phyloP scores from a whole-genome alignment of 106 monocot genomes.

The Allium cepa region DNA sequence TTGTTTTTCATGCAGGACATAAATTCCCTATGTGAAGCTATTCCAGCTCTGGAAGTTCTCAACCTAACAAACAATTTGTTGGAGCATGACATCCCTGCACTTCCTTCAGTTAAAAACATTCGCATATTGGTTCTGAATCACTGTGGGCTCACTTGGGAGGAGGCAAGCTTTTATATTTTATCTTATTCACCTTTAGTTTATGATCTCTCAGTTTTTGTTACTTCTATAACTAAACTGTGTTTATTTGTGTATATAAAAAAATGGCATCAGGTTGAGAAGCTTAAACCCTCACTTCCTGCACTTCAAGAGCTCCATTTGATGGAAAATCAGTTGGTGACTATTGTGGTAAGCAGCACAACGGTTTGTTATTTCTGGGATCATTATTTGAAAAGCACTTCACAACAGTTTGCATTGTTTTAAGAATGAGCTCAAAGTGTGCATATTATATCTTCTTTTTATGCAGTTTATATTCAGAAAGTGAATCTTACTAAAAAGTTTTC shows the following conservation, averaged over 20 bases:
- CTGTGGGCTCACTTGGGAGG: conserved; percentile 73
- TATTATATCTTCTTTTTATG: background rate
- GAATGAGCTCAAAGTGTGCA: background rate
- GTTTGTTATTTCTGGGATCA: conserved; percentile 8
- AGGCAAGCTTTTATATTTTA: conserved; percentile 29
- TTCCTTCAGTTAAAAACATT: conserved; percentile 46
- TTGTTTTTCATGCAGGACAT: conserved; percentile 61
- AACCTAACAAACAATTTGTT: conserved; percentile 64
- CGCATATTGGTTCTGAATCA: conserved; percentile 81
- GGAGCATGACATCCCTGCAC: conserved; percentile 26
- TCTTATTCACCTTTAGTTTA: background rate
- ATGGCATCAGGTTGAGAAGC: conserved; percentile 67
- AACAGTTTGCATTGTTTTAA: too few relatives aligned
- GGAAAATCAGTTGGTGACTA: conserved; percentile 55
- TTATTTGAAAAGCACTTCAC: background rate
- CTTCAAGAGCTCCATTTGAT: conserved; percentile 85
- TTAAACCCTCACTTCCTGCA: conserved; percentile 49
- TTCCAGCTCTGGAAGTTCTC: conserved; percentile 72
- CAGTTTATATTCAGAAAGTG: too few relatives aligned
- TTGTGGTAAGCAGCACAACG: conserved; percentile 24
- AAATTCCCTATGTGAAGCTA: conserved; percentile 58
- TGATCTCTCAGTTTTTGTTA: background rate
- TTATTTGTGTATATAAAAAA: conserved; percentile 8
- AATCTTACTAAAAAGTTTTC: too few relatives aligned
- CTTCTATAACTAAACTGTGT: background rate